Base-by-base conservation (phyloP, 2,329 filamentous ascomycete genomes). In the Colletotrichum sp. region DNA sequence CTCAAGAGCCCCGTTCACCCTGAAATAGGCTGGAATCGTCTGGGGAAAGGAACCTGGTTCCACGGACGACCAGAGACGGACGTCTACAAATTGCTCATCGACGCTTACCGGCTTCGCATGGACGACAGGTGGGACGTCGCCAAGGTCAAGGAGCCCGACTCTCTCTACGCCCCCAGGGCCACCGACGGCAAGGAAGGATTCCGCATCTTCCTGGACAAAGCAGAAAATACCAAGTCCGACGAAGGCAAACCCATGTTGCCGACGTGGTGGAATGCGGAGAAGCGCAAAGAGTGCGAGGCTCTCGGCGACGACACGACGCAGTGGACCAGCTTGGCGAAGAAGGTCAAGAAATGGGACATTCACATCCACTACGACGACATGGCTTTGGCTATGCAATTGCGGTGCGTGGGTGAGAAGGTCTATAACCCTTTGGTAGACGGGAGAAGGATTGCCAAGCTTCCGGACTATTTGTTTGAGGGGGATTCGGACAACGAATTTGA, bases 311-410 rank as follows among this genome's bases (percentile, higher is more conserved):
- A 77, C 28, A 7, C 55, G 4, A 55, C n/a, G 4, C 58, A 80
- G 36, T 86, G 84, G 83, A 77, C 79, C 26, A 56, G 76, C 14
- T 77, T 86, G n/a, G 74, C 66, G 10, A 78, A 52, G 26, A 74
- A 76, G 5, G 78, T 84, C 2, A 76, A 81, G 7, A 87, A 86
- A 79, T 58, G 56, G 14, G 82, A 84, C 55, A 80, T 89, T 55
- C 81, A 82, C 4, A 81, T 86, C 21, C 82, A 86, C 64, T 90
- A 90, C 66, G 82, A 83, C 3, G 84, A 89, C 64, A 7, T 68
- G 1, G 78, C 77, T 3, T 88, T 89, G 74, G 84, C 88, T 4
- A 88, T 89, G 86, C 86, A 89, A 81, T 79, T 90, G 65, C 83
- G 88, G n/a, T 86, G 90, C 84, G 80, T 90, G 24, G 85, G 80